Evolutionary conservation across 2,329 filamentous ascomycete species (phyloP), one percentile per base, ranked within the genome.

Genomic region (Cadophora luteo-olivacea): DNA sequence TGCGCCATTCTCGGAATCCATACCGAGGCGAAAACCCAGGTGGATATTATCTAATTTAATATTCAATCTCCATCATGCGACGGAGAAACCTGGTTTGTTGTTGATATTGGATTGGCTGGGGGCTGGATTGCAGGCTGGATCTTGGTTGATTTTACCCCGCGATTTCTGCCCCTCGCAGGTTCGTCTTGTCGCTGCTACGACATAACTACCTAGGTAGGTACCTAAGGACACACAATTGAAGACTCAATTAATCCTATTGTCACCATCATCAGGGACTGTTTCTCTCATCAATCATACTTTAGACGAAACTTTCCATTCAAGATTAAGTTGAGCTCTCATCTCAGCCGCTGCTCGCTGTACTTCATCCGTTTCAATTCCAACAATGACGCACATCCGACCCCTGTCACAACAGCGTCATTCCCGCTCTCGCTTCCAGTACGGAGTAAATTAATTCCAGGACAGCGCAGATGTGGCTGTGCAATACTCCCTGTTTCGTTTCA

Each of bases 381-480:
- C 55, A 60, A 60, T 60, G 55, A 60, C 55, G 55, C 55, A 60
- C 33, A 38, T 38, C 3, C 32, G 11, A 55, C 29, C 52, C 52
- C 29, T 33, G 52, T 22, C 55, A 36, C 9, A 45, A 60, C 11
- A n/a, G 25, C 55, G 55, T 60, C 55, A 60, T 60, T 60, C 55
- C 55, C 33, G 55, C 22, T n/a, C 9, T 45, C 33, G 55, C 55
- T 41, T 41, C 7, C 38, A 12, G 38, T 41, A 41, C 38, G 38
- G 38, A 41, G 38, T 41, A 41, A 41, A 41, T 41, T 41, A 41
- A 12, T 41, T 16, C 33, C 33, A 36, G 33, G 33, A 36, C 33
- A 45, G 3, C 4, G 38, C 4, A 22, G 29, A 7, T 41, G 55
- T 60, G 55, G 55, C 55, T 45, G 55, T 60, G 55, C 33, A 41